Base-by-base conservation (phyloP, 305 asterid genomes). In the Solanum aculeatissimum region DNA sequence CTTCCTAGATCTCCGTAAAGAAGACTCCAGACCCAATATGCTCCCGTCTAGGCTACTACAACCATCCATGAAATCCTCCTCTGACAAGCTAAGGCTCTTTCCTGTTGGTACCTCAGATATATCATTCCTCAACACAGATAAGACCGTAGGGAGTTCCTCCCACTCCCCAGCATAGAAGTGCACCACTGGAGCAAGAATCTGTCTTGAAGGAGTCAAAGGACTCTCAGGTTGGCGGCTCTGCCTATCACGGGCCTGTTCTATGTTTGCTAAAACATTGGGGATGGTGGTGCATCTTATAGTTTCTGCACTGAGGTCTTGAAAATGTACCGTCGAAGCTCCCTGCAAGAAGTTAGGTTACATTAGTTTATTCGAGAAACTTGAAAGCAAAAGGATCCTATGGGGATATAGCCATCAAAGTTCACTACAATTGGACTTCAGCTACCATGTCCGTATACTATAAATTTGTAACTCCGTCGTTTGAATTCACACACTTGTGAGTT, bases 321-420 rank as follows among this genome's bases (percentile, higher is more conserved):
- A 88, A 86, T 88, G 90, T 54, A 88, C 87, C 1, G 84, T 78
- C n/a, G 90, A 88, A 69, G 89, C 90, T 84, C 90, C 90, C 90
- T 88, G 87, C 85, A 84, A 85, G 38, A 77, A 42, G 62, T 51
- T 51, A 51, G 19, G 25, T 77, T 77, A 77, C 43, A 51, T 77
- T 65, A 53, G 47, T 77, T 51, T 77, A 77, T 51, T 29, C 10
- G 18, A 77, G 65, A 51, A 49, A 77, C 12, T 35, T 47, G 81
- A 77, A 77, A 29, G 45, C 45, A 77, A n/a, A n/a, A 77, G 19
- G 35, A 27, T 27, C 47, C 12, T 19, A 18, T 51, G 43, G 63
- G 32, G 25, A 25, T 69, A 68, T 69, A 69, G 16, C 49, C 49
- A 69, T 69, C 45, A 69, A 27, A 16, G 43, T 49, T 49, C 81